Evolutionary conservation across 2,329 filamentous ascomycete species (phyloP), one percentile per base, ranked within the genome.

Genomic region (Neoscytalidium dimidiatum): DNA sequence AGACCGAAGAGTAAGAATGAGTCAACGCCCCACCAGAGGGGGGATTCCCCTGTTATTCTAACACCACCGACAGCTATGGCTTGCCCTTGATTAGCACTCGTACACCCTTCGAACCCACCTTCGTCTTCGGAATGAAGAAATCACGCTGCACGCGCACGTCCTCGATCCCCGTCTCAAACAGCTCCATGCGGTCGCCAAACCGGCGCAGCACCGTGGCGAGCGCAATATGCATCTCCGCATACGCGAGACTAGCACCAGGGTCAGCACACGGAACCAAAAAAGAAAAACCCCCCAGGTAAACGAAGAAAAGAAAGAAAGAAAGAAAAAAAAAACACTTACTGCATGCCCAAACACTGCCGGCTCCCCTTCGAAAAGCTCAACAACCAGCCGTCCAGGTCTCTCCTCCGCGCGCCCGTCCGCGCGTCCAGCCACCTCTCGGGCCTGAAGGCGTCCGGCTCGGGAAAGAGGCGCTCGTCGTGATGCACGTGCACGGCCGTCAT

Each of bases 101-200:
- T 4, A 80, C 71, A 0, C 78, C 78, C 64, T 78, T 77, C 0
- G 70, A 71, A 21, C 74, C 75, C 46, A 72, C 9, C 66, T 61
- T 71, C 2, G 72, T 64, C 2, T 75, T 70, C 4, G 78, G 77
- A 49, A 76, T 75, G 48, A 81, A 80, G 43, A 75, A 76, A 66
- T 81, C 78, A 51, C 77, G 72, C 0, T 69, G 71, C 17, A 78
- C 64, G 63, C 73, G 64, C 35, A 77, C 75, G 64, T 78, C 76
- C 5, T 43, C 67, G 1, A 73, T 68, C 41, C 69, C 65, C 28
- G 70, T 71, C 51, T 70, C 67, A n/a, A 62, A 68, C 17, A 67
- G 46, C 49, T 67, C 53, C 29, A 68, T 33, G 4, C 58, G 29
- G 17, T 46, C 57, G 11, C 52, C 58, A 35, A 68, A 56, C 5